These are phyloP conservation scores for Colletotrichum incanum DNA, from an alignment of 2,329 filamentous ascomycete species.

Conservation along the genomic window DNA sequence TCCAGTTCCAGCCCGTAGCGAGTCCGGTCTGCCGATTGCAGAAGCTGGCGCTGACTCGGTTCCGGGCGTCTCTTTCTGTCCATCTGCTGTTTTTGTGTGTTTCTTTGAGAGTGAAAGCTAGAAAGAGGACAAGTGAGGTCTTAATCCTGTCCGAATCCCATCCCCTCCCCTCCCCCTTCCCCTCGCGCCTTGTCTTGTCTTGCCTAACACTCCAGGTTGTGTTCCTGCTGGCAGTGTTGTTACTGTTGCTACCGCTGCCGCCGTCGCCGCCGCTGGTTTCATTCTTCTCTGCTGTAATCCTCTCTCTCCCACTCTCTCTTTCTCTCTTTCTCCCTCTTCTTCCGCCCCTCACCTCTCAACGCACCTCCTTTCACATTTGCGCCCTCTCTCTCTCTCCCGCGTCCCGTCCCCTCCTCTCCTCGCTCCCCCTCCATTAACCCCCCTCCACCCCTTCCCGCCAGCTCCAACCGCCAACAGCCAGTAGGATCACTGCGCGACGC, in stretches of 20 bases:
- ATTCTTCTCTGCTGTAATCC: constrained; percentile 4
- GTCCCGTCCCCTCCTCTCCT: constrained; percentile 20
- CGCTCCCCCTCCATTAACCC: constrained; percentile 16
- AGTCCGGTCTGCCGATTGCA: constrained; percentile 35
- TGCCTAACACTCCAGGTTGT: background rate
- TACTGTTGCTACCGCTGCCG: background rate
- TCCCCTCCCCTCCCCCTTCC: background rate
- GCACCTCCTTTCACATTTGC: background rate
- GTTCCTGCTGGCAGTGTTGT: constrained; percentile 10
- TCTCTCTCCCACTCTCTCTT: constrained; percentile 5
- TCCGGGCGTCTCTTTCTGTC: constrained; percentile 3
- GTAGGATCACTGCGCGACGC: constrained; percentile 54
- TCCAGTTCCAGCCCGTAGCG: constrained; percentile 1
- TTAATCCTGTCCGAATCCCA: background rate
- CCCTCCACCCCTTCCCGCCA: constrained; percentile 25
- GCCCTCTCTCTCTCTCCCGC: background rate
- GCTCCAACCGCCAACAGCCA: constrained; percentile 46
- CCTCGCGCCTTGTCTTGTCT: background rate
- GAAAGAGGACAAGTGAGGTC: background rate
- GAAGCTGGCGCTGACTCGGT: constrained; percentile 38
- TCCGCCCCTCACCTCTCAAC: constrained; percentile 3
- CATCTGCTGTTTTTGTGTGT: constrained; percentile 13
- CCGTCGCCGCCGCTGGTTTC: background rate
- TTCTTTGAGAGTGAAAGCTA: constrained; percentile 12
- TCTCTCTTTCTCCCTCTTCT: background rate